Base-by-base conservation (phyloP, 2,329 filamentous ascomycete genomes). In the Parastagonospora nodorum region DNA sequence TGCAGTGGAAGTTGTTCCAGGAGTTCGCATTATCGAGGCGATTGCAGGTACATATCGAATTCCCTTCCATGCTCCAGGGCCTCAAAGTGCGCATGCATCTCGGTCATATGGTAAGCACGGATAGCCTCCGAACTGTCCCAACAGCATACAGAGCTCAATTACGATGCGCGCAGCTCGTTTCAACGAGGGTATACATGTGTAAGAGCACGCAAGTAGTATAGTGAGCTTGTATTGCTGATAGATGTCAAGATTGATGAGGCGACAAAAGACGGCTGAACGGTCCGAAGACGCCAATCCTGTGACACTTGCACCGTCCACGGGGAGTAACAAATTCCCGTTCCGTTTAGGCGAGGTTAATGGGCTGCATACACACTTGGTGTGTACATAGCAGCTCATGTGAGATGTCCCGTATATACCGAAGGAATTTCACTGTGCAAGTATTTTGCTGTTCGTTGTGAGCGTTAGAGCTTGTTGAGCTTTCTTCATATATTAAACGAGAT, bases 261-360 rank as follows among this genome's bases (percentile, higher is more conserved):
- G 42, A 48, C 51, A 53, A 57, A 55, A 46, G 53, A 42, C 67
- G 67, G 67, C 51, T 64, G 46, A 44, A 41, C 67, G 67, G 67
- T 60, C 67, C 67, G 67, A 31, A 32, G 52, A 50, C 45, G 61
- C 62, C 39, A 31, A 41, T 45, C 49, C 5, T 24, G 19, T 24
- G 19, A 24, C 45, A 48, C 45, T 32, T 51, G 44, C 31, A 40
- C 46, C 16, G 39, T 36, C 24, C 31, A 48, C 42, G 45, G 51
- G 53, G 50, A 52, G 35, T 9, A 42, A 45, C 41, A 49, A 48
- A 42, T 53, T n/a, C 52, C 56, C 51, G 54, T 42, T 44, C 58
- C 58, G 58, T 51, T 24, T 54, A 47, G 45, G 48, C 29, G 35
- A 35, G 50, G 40, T 39, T 54, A 58, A 49, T 53, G 29, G 31